A percentile compares a stretch with the other conserved stretches of the same genome.
These are phyloP conservation scores for Scheffersomyces amazonensis DNA, from an alignment of 805 yeast species.

Conservation along the genomic window DNA sequence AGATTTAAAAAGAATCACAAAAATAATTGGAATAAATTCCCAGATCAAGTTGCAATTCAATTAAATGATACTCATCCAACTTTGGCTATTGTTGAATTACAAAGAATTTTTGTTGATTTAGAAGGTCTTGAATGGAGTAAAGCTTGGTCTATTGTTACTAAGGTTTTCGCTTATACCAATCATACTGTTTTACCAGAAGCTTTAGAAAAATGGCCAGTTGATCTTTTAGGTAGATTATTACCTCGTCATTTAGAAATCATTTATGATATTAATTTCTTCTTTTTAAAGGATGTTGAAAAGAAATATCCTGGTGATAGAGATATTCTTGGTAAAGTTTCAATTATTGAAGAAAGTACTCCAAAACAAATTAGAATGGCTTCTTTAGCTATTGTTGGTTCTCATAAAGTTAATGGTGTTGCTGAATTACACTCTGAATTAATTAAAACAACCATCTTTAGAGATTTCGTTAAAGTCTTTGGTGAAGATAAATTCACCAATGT, in stretches of 20 bases:
- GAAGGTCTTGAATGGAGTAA: constrained; percentile 78
- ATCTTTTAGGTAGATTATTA: constrained; percentile 68
- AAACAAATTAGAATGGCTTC: constrained; percentile 91
- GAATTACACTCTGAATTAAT: constrained; percentile 91
- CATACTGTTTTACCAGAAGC: constrained; percentile 96
- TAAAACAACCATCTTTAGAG: constrained; percentile 84
- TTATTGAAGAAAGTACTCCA: constrained; percentile 78
- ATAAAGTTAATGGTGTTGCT: constrained; percentile 93
- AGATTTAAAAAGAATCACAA: constrained; percentile 75
- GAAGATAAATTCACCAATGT: constrained; percentile 83
- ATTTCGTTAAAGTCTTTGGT: constrained; percentile 83
- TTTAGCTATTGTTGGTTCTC: constrained; percentile 88
- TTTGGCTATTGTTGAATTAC: constrained; percentile 83
- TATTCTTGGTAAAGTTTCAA: constrained; percentile 67
- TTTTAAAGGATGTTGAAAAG: constrained; percentile 72
- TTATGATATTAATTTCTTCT: constrained; percentile 77
- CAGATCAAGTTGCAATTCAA: constrained; percentile 87
- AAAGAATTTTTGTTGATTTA: constrained; percentile 79
- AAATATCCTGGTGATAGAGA: constrained; percentile 73
- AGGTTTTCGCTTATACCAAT: constrained; percentile 87
- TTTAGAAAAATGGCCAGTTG: constrained; percentile 92
- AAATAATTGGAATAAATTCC: constrained; percentile 76
- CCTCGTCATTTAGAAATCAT: constrained; percentile 92
- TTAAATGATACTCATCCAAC: constrained; percentile 95
- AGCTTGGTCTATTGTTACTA: constrained; percentile 82